Evolutionary conservation across 352 stramenopile species (phyloP), one percentile per base, ranked within the genome.

Genomic region (Aphanomyces invadans): DNA sequence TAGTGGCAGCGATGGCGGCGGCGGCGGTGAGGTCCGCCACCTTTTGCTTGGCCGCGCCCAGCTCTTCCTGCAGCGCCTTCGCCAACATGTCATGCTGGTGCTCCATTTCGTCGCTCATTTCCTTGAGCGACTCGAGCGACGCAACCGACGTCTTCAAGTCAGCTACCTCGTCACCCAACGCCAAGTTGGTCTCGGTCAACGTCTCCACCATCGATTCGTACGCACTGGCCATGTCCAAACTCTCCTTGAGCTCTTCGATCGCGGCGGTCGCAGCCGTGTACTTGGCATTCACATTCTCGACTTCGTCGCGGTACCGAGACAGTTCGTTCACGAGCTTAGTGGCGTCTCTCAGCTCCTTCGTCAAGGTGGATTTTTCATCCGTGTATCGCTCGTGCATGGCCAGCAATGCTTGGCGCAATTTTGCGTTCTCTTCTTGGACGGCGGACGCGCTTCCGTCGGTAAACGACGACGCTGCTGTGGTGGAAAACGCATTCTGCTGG

Each of bases 141-240:
- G 76, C 71, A 15, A 93, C 81, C 0, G 78, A 86, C 12, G 77
- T 76, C 59, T 89, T 80, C 15, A 94, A 54, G 33, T 94, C 87
- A 0, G 85, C 84, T 1, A 93, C 71, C 62, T 88, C 87, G 15
- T 95, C 87, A 4, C 84, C 86, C 0, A 95, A 71, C 5, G 76
- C 87, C 54, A 95, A 39, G 38, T 95, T 95, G 63, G 93, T 95
- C 57, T 95, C 87, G 0, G 87, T 93, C 17, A 95, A 71, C 44
- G 90, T 76, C 75, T 95, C 85, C 23, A 95, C 84, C 86, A 95
- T 94, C 25, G 74, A 80, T 60, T 95, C 87, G 62, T 95, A 95
- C 0, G 83, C 87, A 32, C 88, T 92, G 1, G 87, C 87, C 33
- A 92, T 72, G 63, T 95, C 87, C 4, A 95, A 70, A 62, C 92